Percentiles rank a stretch among this genome's conserved stretches.
Conservation (phyloP, 352 stramenopile genomes). For the Globisporangium barbulae region DNA sequence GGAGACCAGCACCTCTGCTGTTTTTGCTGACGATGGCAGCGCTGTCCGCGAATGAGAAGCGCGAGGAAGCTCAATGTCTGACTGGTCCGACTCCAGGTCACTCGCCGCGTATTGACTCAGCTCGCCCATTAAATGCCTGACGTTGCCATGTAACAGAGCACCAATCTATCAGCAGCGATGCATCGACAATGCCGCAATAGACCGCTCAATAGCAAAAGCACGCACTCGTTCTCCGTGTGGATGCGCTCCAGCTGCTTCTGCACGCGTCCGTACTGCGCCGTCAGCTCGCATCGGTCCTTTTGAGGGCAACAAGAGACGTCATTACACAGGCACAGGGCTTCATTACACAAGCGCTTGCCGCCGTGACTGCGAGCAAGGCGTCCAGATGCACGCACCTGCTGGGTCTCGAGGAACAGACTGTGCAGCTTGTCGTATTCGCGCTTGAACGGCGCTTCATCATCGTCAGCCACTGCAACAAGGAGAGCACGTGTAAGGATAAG, state of each 20-base stretch:
- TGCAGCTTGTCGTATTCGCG: constrained; percentile 23
- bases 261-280: constrained; percentile 13
- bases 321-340: neutral
- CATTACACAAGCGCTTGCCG: neutral
- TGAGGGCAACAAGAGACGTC: neutral
- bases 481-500: neutral
- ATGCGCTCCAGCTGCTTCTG: constrained; percentile 21
- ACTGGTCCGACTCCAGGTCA: constrained; percentile 50
- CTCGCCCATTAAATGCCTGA: constrained; percentile 37
- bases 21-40: neutral
- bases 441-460: constrained; percentile 2
- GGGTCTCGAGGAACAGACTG: constrained; percentile 18
- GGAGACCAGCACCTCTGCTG: neutral
- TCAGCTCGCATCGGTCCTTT: constrained; percentile 27
- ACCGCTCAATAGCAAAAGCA: neutral
- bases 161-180: neutral
- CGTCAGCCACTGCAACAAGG: neutral
- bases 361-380: neutral
- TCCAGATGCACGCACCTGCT: constrained; percentile 16
- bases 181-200: neutral
- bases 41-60: neutral
- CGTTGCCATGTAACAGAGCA: neutral
- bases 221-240: constrained; percentile 37
- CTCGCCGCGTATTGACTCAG: constrained; percentile 35
- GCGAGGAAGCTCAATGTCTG: constrained; percentile 29